Conservation (phyloP, 495 filamentous ascomycete species). For the Glarea lozoyensis region DNA sequence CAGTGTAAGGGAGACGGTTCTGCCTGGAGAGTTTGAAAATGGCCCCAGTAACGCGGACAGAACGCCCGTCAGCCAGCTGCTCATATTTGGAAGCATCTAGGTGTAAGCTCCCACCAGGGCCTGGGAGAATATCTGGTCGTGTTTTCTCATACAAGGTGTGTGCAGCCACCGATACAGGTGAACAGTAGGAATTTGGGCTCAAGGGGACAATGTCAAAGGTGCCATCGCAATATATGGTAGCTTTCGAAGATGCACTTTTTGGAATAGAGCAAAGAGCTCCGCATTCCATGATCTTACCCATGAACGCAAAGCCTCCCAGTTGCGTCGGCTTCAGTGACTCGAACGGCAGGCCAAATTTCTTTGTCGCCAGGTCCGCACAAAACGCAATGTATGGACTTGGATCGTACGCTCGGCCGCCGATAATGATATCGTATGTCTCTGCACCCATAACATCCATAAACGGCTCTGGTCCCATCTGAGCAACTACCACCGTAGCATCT, state of each 20-base stretch:
- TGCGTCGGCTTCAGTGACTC: slow-evolving; percentile 12
- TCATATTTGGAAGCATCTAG: slow-evolving; percentile 29
- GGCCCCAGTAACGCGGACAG: slow-evolving; percentile 30
- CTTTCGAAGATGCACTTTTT: slow-evolving; percentile 29
- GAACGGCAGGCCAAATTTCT: not conserved
- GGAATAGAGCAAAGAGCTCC: slow-evolving; percentile 37
- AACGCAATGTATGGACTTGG: slow-evolving; percentile 39
- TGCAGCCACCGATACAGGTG: slow-evolving; percentile 34
- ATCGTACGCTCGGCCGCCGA: slow-evolving; percentile 41
- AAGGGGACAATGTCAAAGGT: slow-evolving; percentile 35
- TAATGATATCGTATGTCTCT: slow-evolving; percentile 33
- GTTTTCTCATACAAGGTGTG: slow-evolving; percentile 45
- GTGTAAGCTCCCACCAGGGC: slow-evolving; percentile 37
- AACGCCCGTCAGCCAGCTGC: slow-evolving; percentile 28
- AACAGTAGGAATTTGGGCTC: slow-evolving; percentile 25
- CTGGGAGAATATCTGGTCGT: slow-evolving; percentile 33
- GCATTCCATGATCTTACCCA: slow-evolving; percentile 48
- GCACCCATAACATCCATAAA: slow-evolving; percentile 30
- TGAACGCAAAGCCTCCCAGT: slow-evolving; percentile 32
- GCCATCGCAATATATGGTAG: slow-evolving; percentile 29
- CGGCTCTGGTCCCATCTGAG: slow-evolving; percentile 29
- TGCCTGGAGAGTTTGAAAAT: slow-evolving; percentile 24
- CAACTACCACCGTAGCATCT: slow-evolving; percentile 24
- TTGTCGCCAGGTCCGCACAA: slow-evolving; percentile 19
- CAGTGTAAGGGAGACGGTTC: slow-evolving; percentile 24